Conservation (phyloP, 345 rosid species). For the Populus davidiana region DNA sequence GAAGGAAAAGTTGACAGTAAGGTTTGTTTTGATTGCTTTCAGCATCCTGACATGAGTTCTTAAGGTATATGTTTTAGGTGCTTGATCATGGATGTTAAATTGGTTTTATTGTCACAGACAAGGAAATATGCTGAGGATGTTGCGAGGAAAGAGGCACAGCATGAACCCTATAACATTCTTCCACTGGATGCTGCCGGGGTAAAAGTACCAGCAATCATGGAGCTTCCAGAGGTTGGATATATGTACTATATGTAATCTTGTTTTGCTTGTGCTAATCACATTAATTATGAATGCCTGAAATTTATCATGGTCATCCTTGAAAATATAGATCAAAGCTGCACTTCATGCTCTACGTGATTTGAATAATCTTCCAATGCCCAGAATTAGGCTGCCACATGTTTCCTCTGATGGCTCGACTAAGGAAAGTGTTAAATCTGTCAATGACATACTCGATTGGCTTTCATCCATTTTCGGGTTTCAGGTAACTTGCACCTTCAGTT, state of each 20-base stretch:
- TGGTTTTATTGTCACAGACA: constrained; percentile 43
- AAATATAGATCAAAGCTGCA: constrained; percentile 74
- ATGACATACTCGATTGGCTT: constrained; percentile 92
- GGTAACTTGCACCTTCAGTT: constrained; percentile 43
- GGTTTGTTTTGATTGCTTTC: constrained; percentile 41
- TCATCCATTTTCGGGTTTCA: constrained; percentile 91
- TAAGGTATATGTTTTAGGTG: constrained; percentile 4
- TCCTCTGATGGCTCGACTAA: constrained; percentile 29
- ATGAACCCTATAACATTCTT: constrained; percentile 77
- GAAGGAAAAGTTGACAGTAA: constrained; percentile 41
- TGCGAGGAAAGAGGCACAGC: constrained; percentile 52
- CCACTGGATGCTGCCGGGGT: constrained; percentile 64
- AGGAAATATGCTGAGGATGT: constrained; percentile 58
- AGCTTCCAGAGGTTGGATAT: constrained; percentile 80
- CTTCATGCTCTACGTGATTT: constrained; percentile 58
- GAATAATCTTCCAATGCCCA: constrained; percentile 58
- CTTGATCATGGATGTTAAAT: constrained; percentile 19
- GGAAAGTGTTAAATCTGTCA: constrained; percentile 42
- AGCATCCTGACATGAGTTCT: constrained; percentile 5
- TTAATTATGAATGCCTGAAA: constrained; percentile 6
- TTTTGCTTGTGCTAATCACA: constrained; percentile 5
- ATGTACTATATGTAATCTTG: constrained; percentile 11
- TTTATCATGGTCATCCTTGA: constrained; percentile 11
- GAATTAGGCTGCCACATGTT: constrained; percentile 16
- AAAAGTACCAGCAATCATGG: constrained; percentile 63